phyloP scores from a whole-genome alignment of 441 rosid genomes.

The Populus hybrid region DNA sequence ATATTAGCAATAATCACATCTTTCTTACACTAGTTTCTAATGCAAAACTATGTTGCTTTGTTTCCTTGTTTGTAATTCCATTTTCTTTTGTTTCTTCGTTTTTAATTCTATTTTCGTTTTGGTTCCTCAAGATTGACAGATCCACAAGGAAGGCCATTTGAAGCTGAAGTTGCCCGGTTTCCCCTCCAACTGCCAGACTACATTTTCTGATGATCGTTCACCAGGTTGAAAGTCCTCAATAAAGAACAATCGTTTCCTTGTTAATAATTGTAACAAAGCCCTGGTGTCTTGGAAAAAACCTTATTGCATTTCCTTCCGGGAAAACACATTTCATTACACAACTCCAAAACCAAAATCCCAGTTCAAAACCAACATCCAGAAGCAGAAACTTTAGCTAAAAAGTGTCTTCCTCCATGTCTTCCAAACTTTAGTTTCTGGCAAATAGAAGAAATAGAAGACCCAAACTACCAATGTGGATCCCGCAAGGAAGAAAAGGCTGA shows the following conservation, averaged over 20 bases:
- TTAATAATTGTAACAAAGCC: not conserved
- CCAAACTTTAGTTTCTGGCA: not conserved
- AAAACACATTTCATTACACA: not conserved
- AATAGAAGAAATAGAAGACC: not conserved
- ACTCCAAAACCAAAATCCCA: not conserved
- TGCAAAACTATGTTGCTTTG: not conserved
- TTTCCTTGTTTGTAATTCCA: too few species aligned
- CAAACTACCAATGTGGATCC: not conserved
- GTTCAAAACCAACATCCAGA: not conserved
- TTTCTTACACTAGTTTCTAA: not conserved
- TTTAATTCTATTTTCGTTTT: not conserved
- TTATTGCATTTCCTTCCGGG: too few species aligned
- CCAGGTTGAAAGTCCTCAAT: not conserved
- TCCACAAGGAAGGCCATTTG: slow-evolving; percentile 56
- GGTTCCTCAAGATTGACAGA: slow-evolving; percentile 44
- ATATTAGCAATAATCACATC: too few species aligned
- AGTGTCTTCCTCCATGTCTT: not conserved
- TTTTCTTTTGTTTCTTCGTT: not conserved
- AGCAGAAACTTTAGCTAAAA: not conserved
- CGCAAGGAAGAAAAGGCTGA: not conserved
- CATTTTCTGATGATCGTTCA: slow-evolving; percentile 42
- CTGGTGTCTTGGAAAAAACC: not conserved
- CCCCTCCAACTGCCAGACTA: slow-evolving; percentile 63
- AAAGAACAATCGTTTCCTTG: not conserved
- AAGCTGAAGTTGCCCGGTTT: slow-evolving; percentile 59